Percentiles rank a stretch among this genome's conserved stretches.
Evolutionary conservation across 192 early-diverging fungal genomes (phyloP).

Genomic region (Linnemannia schmuckeri): DNA sequence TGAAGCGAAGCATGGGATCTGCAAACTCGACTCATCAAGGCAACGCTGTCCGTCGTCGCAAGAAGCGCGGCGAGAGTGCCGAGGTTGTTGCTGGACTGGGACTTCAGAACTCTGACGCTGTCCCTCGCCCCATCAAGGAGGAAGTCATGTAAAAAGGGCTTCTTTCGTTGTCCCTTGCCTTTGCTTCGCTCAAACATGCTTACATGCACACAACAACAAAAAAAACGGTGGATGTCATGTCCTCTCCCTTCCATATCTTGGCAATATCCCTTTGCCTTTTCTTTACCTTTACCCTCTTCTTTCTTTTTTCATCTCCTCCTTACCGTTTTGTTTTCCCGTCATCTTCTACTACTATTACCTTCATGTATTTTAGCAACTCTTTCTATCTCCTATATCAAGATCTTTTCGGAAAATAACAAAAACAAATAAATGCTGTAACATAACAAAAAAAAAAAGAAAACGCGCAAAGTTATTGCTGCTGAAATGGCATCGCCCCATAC

Average conservation of each 20-base stretch:
- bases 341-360: background rate
- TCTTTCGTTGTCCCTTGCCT: background rate
- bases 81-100: constrained; percentile 47
- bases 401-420: background rate
- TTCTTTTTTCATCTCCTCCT: background rate
- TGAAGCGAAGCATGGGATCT: constrained; percentile 56
- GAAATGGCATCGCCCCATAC: too few species aligned
- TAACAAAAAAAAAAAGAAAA: background rate
- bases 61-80: constrained; percentile 55
- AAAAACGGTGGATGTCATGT: background rate
- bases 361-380: constrained; percentile 6
- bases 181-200: background rate
- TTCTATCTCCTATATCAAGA: background rate
- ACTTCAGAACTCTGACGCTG: constrained; percentile 7
- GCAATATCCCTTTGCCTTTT: background rate
- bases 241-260: background rate
- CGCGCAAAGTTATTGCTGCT: too few species aligned
- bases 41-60: constrained; percentile 51
- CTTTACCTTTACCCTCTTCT: background rate
- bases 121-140: constrained; percentile 28
- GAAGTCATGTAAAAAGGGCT: constrained; percentile 19
- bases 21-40: constrained; percentile 31
- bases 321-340: background rate
- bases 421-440: background rate
- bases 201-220: background rate